Conservation (phyloP, 164 flowering plant genomes). For the Brasenia schreberi region DNA sequence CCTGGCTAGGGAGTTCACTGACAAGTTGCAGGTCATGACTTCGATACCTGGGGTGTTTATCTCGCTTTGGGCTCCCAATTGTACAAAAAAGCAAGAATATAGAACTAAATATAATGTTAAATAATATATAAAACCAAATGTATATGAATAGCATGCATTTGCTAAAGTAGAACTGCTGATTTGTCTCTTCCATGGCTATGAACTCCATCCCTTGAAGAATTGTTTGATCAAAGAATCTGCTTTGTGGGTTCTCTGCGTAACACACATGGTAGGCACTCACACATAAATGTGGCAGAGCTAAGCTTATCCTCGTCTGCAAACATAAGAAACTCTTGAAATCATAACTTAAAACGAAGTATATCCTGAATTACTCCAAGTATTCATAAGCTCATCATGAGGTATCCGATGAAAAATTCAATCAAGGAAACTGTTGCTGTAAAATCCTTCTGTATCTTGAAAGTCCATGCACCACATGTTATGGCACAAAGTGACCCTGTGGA, state of each 20-base stretch:
- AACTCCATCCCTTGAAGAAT: conserved; percentile 31
- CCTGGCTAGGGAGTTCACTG: too few relatives aligned
- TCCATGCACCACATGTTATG: conserved; percentile 67
- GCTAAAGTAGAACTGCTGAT: not conserved
- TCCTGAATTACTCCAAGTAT: too few relatives aligned
- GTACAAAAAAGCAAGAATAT: too few relatives aligned
- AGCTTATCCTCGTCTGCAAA: conserved; percentile 72
- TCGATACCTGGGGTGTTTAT: too few relatives aligned
- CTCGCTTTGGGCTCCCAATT: too few relatives aligned
- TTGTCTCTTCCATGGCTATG: conserved; percentile 32
- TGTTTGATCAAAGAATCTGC: conserved; percentile 46
- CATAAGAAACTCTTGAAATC: not conserved
- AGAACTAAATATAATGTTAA: too few relatives aligned
- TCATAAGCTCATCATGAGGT: conserved; percentile 42
- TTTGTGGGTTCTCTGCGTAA: conserved; percentile 69
- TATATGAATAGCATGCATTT: too few relatives aligned
- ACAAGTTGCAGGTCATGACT: too few relatives aligned
- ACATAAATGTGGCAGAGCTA: conserved; percentile 95
- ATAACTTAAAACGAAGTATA: too few relatives aligned
- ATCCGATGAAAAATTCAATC: conserved; percentile 71
- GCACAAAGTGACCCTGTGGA: conserved; percentile 82
- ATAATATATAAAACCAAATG: too few relatives aligned
- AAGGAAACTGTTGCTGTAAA: conserved; percentile 67
- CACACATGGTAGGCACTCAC: conserved; percentile 84
- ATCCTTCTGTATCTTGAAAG: conserved; percentile 29